Conservation (phyloP, 2,329 filamentous ascomycete genomes). For the Trichoderma afroharzianum region DNA sequence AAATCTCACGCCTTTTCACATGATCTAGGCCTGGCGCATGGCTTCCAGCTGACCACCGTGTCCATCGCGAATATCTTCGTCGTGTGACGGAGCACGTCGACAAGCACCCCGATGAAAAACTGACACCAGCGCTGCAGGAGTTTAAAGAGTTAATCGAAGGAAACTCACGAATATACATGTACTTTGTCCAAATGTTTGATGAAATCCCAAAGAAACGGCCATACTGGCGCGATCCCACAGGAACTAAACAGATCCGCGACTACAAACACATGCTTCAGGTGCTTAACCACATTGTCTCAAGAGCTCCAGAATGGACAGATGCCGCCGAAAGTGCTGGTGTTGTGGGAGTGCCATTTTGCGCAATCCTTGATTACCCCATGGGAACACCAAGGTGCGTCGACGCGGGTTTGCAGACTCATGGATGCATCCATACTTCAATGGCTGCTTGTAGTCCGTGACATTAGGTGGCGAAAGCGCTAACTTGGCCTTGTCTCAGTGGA, state of each 20-base stretch:
- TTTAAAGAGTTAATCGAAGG: slow-evolving; percentile 64
- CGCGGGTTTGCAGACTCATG: not conserved
- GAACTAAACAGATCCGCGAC: slow-evolving; percentile 59
- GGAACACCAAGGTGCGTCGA: slow-evolving; percentile 44
- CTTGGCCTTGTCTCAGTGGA: slow-evolving; percentile 32
- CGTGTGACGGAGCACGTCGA: slow-evolving; percentile 54
- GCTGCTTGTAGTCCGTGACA: not conserved
- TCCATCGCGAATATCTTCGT: slow-evolving; percentile 61
- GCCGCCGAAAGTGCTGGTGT: slow-evolving; percentile 49
- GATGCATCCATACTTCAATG: not conserved
- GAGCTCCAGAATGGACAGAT: slow-evolving; percentile 52
- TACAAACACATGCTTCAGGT: slow-evolving; percentile 64
- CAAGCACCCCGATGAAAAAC: slow-evolving; percentile 41
- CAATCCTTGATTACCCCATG: slow-evolving; percentile 56
- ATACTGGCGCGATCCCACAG: slow-evolving; percentile 60
- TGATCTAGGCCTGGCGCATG: slow-evolving; percentile 50
- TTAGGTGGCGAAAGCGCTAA: not conserved
- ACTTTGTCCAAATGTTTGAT: slow-evolving; percentile 64
- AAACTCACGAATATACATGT: slow-evolving; percentile 62
- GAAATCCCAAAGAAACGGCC: slow-evolving; percentile 44
- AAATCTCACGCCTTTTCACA: not conserved
- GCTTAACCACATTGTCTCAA: slow-evolving; percentile 56
- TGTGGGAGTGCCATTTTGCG: slow-evolving; percentile 52
- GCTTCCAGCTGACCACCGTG: slow-evolving; percentile 60
- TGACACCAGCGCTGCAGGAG: slow-evolving; percentile 60